phyloP scores from a whole-genome alignment of 2,329 filamentous ascomycete genomes.

The Neopestalotiopsis sp. region DNA sequence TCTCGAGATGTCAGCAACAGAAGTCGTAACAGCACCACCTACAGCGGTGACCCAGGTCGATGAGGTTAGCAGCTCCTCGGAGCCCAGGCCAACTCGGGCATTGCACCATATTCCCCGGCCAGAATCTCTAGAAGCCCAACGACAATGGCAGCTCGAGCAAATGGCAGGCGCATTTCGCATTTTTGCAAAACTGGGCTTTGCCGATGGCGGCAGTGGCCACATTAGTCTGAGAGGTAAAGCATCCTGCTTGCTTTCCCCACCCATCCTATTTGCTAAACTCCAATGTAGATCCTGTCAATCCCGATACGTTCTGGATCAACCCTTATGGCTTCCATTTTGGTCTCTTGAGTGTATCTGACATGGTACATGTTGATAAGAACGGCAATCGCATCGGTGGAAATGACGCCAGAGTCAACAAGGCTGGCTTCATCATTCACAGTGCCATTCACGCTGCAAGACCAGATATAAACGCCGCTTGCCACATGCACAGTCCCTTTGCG shows the following conservation, averaged over 20 bases:
- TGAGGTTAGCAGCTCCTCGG: background rate
- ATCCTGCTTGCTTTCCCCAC: background rate
- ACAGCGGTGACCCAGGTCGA: background rate
- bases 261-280: background rate
- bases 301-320: constrained; percentile 69
- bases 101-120: constrained; percentile 18
- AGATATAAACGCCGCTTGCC: constrained; percentile 61
- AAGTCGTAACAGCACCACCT: background rate
- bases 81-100: background rate
- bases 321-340: constrained; percentile 67
- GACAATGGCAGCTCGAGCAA: constrained; percentile 40
- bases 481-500: constrained; percentile 60
- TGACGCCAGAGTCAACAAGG: constrained; percentile 58
- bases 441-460: constrained; percentile 60
- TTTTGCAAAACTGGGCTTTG: constrained; percentile 62
- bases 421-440: constrained; percentile 63
- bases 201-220: constrained; percentile 66
- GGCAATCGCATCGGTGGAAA: constrained; percentile 67
- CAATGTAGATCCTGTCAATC: constrained; percentile 57
- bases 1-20: background rate
- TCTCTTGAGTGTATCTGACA: constrained; percentile 63
- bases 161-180: constrained; percentile 64
- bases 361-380: constrained; percentile 65
- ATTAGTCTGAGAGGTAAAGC: constrained; percentile 39
- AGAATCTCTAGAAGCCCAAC: constrained; percentile 15